Percentiles rank a stretch among this genome's conserved stretches.
Evolutionary conservation across 176 grass and related monocot species (phyloP).

Genomic region (Oryza punctata): DNA sequence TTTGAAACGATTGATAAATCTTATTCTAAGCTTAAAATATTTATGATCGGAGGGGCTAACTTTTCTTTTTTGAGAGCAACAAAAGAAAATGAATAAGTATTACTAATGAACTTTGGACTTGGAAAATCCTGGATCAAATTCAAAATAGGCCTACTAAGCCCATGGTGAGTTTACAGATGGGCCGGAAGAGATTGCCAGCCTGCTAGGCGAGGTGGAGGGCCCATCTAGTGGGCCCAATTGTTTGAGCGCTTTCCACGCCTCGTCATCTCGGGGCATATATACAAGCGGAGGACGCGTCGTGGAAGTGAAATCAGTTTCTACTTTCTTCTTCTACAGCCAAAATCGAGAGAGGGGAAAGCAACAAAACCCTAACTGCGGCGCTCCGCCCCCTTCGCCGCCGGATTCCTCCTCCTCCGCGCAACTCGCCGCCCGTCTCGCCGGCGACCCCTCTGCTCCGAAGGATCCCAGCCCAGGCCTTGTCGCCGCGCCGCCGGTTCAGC

Average conservation of each 20-base stretch:
- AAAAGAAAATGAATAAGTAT: too few species aligned
- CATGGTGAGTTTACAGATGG: not conserved
- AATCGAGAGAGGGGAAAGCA: not conserved
- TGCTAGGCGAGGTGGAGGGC: not conserved
- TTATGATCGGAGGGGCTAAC: too few species aligned
- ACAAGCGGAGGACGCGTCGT: too few species aligned
- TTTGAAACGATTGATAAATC: too few species aligned
- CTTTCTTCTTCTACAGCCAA: not conserved
- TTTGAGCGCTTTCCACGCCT: not conserved
- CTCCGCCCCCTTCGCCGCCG: slow-evolving; percentile 29
- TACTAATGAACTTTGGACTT: too few species aligned
- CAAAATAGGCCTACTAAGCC: not conserved
- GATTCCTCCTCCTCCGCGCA: slow-evolving; percentile 10
- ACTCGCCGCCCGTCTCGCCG: slow-evolving; percentile 2
- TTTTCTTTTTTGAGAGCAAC: too few species aligned
- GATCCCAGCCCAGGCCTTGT: not conserved
- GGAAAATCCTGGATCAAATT: not conserved
- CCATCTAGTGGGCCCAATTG: not conserved
- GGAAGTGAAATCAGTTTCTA: not conserved
- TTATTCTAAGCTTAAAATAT: too few species aligned
- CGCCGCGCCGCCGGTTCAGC: not conserved
- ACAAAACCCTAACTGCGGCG: slow-evolving; percentile 47
- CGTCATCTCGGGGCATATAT: too few species aligned
- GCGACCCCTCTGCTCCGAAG: not conserved
- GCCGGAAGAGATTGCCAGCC: not conserved